Base-by-base conservation (phyloP, 306 rosid genomes). In the Rosa multiflora region DNA sequence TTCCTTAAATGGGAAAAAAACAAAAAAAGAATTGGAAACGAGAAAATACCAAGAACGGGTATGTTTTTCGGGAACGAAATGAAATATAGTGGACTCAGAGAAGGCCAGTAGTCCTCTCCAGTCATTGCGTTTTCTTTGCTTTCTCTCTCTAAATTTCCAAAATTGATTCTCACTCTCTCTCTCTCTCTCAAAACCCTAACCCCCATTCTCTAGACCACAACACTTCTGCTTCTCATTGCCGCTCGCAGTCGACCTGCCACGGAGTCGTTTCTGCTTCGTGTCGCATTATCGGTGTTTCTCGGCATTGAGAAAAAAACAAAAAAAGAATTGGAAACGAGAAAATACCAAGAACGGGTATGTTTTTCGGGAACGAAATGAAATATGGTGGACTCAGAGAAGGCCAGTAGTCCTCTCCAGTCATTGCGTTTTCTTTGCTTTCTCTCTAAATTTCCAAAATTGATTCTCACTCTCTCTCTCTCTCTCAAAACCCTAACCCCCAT, bases 111-210 rank as follows among this genome's bases (percentile, higher is more conserved):
- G 20, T 63, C 40, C 20, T 26, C 8, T 29, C 10, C 68, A 32
- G 20, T 23, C 39, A 62, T 29, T 14, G 10, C 35, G 35, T 32
- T 32, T 32, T 32, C 61, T 32, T 8, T 15, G 0, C 40, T 12
- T 1, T 70, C 15, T 42, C 73, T 26, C 71, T 29, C n/a, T 26
- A 3, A 5, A 51, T 35, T 18, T 14, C 55, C 13, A 20, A 37
- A 56, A 6, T 46, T 13, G 59, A 39, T 20, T 18, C n/a, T 71
- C 70, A 4, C 40, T 6, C 23, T 29, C 29, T 26, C 29, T 26
- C 29, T 26, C 69, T 74, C 78, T 58, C 42, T 58, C 55, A 6
- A 26, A 78, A 56, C 55, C 81, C 81, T 6, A n/a, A 43, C n/a
- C 10, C 43, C 48, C 70, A 37, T 13, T 51, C 29, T 68, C 46